Percentiles rank a stretch among this genome's conserved stretches.
These are phyloP conservation scores for Xanthoconium separans DNA, from an alignment of 1,284 basidiomycete genomes.

Conservation along the genomic window DNA sequence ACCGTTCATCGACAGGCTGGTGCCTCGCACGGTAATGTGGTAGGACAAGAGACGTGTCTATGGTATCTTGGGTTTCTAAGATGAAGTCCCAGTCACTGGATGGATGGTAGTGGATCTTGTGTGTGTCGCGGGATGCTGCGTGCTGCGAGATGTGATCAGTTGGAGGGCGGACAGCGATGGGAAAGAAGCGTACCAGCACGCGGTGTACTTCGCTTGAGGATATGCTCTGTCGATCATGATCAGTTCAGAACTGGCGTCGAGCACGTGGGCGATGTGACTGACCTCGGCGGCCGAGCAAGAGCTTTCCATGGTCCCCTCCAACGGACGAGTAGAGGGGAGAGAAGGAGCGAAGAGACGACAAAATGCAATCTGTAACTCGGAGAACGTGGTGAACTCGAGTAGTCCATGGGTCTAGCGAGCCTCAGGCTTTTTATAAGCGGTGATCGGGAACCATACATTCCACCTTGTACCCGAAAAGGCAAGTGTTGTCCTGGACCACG, in stretches of 20 bases:
- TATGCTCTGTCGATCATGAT: conserved; percentile 26
- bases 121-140: conserved; percentile 37
- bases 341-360: background rate
- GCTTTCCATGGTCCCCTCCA: conserved; percentile 20
- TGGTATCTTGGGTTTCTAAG: conserved; percentile 48
- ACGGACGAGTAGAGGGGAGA: background rate
- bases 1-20: conserved; percentile 66
- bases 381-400: conserved; percentile 2
- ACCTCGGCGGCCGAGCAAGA: conserved; percentile 32
- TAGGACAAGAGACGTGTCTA: conserved; percentile 65
- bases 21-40: conserved; percentile 73
- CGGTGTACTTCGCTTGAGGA: conserved; percentile 18
- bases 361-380: conserved; percentile 5
- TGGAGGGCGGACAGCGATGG: background rate
- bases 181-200: conserved; percentile 12
- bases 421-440: conserved; percentile 3
- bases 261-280: conserved; percentile 2
- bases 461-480: conserved; percentile 32
- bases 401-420: conserved; percentile 6
- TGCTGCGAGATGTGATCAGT: conserved; percentile 14
- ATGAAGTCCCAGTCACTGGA: conserved; percentile 62
- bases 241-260: background rate
- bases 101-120: conserved; percentile 56
- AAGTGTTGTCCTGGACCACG: conserved; percentile 28
- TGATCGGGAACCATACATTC: background rate